These are phyloP conservation scores for Blastobotrys ciferrii DNA, from an alignment of 1,139 yeast species.

Conservation along the genomic window DNA sequence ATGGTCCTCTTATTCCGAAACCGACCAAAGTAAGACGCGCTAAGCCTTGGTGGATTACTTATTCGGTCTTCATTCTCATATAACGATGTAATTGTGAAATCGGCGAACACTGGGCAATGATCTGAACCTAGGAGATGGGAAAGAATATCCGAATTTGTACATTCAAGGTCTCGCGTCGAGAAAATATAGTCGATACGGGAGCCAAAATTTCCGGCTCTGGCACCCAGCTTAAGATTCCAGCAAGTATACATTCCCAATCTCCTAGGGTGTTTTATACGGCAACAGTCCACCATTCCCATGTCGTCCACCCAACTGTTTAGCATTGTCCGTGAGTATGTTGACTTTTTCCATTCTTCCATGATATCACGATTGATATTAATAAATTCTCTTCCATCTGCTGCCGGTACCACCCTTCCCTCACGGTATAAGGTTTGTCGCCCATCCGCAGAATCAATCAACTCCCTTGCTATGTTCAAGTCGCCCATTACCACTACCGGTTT, in stretches of 20 bases:
- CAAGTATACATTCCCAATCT: slow-evolving; percentile 76
- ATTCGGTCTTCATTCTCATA: too few relatives aligned
- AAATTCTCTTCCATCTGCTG: slow-evolving; percentile 34
- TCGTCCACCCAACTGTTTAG: slow-evolving; percentile 33
- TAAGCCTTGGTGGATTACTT: neutral
- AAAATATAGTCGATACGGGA: slow-evolving; percentile 82
- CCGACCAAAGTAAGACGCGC: neutral
- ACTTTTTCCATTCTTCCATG: slow-evolving; percentile 30
- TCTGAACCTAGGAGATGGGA: slow-evolving; percentile 80
- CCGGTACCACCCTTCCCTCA: slow-evolving; percentile 27
- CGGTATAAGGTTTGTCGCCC: slow-evolving; percentile 48
- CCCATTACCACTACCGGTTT: slow-evolving; percentile 73
- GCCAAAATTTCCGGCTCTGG: slow-evolving; percentile 83
- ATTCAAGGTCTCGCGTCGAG: slow-evolving; percentile 42
- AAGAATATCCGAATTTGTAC: slow-evolving; percentile 59
- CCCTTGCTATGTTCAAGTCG: slow-evolving; percentile 79
- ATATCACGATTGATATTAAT: slow-evolving; percentile 19
- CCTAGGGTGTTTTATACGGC: slow-evolving; percentile 57
- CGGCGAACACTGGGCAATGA: slow-evolving; percentile 88
- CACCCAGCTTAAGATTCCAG: slow-evolving; percentile 80
- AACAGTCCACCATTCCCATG: slow-evolving; percentile 57
- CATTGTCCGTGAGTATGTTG: slow-evolving; percentile 30
- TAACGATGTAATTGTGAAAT: too few relatives aligned
- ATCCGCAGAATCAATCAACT: slow-evolving; percentile 81
- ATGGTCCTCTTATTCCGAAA: neutral